phyloP scores from a whole-genome alignment of 2,329 filamentous ascomycete genomes.

The Aspergillus sojae region DNA sequence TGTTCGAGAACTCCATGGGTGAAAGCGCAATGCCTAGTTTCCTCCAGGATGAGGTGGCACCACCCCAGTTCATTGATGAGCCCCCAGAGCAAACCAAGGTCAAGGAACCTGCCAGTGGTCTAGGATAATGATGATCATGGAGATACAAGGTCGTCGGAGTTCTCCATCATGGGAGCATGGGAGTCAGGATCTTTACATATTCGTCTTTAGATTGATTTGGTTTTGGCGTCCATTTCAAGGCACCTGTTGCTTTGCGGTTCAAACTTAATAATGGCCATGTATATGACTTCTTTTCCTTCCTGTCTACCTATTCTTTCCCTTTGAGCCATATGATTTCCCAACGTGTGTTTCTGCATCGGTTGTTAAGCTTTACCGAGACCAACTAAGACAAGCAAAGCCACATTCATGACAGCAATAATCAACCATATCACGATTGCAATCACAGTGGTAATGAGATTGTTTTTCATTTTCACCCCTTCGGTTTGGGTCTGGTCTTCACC shows the following conservation, averaged over 20 bases:
- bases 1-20: constrained; percentile 72
- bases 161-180: constrained; percentile 19
- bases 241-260: neutral
- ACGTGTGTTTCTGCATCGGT: neutral
- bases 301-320: neutral
- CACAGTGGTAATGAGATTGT: constrained; percentile 65
- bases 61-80: constrained; percentile 89
- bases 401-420: constrained; percentile 75
- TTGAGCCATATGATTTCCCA: neutral
- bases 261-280: neutral
- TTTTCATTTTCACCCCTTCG: constrained; percentile 65
- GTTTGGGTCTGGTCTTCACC: constrained; percentile 31
- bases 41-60: constrained; percentile 82
- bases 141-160: constrained; percentile 9
- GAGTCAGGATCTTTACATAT: constrained; percentile 20
- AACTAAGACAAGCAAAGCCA: constrained; percentile 71
- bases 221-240: neutral
- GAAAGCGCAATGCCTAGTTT: constrained; percentile 75
- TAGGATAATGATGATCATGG: constrained; percentile 26
- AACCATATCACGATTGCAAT: constrained; percentile 69
- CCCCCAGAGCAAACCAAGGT: constrained; percentile 75
- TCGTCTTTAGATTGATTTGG: neutral
- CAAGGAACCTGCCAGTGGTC: constrained; percentile 70
- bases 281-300: neutral
- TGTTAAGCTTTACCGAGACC: constrained; percentile 55